Percentiles rank a stretch among this genome's conserved stretches.
Conservation (phyloP, 1,139 yeast species). For the Saccharomyces uvarum region DNA sequence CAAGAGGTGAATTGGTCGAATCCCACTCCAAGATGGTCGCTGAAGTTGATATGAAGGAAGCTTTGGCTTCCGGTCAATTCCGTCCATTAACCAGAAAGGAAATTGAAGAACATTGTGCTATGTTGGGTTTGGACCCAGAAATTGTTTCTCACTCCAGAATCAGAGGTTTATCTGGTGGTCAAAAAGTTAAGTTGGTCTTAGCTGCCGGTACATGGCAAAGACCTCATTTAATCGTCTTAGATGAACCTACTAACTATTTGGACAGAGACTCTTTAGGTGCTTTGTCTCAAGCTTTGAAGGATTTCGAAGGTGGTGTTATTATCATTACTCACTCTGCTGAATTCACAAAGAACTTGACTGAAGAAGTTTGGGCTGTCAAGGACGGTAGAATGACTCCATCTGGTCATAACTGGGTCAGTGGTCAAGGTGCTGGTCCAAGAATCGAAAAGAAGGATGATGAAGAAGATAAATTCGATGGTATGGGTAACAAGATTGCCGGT, state of each 20-base stretch:
- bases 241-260: constrained; percentile 98
- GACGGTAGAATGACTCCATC: constrained; percentile 99
- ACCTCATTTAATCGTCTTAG: constrained; percentile 98
- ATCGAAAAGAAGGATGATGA: constrained; percentile 92
- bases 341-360: constrained; percentile 98
- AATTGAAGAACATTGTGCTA: constrained; percentile 96
- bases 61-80: constrained; percentile 99
- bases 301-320: constrained; percentile 98
- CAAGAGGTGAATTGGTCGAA: constrained; percentile 98
- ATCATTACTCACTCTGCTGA: constrained; percentile 99
- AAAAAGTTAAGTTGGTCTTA: constrained; percentile 97
- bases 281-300: constrained; percentile 96
- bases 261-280: constrained; percentile 99
- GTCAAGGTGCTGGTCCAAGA: constrained; percentile 99
- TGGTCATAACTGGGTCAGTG: constrained; percentile 99
- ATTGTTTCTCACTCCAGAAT: constrained; percentile 99
- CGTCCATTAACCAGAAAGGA: constrained; percentile 99
- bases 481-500: constrained; percentile 98
- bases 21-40: constrained; percentile 98
- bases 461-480: constrained; percentile 98
- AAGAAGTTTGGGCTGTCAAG: constrained; percentile 99
- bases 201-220: constrained; percentile 99
- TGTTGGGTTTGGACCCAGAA: constrained; percentile 98
- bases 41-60: constrained; percentile 99
- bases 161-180: constrained; percentile 99